Percentiles rank a stretch among this genome's conserved stretches.
Conservation (phyloP, 371 early-diverging fungal genomes). For the Mortierella sp. region DNA sequence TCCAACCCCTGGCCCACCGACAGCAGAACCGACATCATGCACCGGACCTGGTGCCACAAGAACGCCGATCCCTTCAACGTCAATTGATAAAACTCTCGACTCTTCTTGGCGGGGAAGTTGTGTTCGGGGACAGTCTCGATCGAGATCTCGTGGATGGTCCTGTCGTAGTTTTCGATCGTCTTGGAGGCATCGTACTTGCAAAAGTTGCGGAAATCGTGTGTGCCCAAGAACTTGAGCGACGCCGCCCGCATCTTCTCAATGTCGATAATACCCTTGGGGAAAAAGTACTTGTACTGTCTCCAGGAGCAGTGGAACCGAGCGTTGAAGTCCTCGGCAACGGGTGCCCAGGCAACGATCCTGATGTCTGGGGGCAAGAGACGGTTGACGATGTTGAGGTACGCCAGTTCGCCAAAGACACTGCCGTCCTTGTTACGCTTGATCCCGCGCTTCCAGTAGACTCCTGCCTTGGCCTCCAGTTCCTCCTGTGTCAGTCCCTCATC, state of each 20-base stretch:
- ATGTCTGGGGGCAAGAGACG: conserved; percentile 90
- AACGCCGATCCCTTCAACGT: conserved; percentile 89
- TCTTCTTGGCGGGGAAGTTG: conserved; percentile 29
- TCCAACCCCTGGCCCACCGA: conserved; percentile 85
- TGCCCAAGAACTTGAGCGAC: conserved; percentile 78
- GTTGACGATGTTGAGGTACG: conserved; percentile 90
- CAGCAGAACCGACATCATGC: conserved; percentile 94
- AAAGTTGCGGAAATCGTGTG: conserved; percentile 95
- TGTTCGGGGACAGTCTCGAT: conserved; percentile 68
- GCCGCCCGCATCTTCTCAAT: conserved; percentile 85
- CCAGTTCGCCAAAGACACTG: conserved; percentile 70
- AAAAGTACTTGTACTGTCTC: conserved; percentile 95
- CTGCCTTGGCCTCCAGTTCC: conserved; percentile 56
- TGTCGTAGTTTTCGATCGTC: conserved; percentile 80
- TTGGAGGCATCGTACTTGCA: conserved; percentile 94
- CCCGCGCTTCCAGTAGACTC: conserved; percentile 44
- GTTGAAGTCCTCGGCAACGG: conserved; percentile 81
- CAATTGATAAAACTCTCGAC: conserved; percentile 73
- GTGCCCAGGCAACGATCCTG: conserved; percentile 93
- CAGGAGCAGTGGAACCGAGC: conserved; percentile 92
- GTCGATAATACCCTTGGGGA: conserved; percentile 75
- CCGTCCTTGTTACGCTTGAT: conserved; percentile 58
- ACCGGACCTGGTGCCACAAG: conserved; percentile 98
- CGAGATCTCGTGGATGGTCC: conserved; percentile 75
- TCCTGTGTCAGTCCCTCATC: conserved; percentile 55